Conservation (phyloP, 73 alveolate species). For the Tetrahymena thermophila region DNA sequence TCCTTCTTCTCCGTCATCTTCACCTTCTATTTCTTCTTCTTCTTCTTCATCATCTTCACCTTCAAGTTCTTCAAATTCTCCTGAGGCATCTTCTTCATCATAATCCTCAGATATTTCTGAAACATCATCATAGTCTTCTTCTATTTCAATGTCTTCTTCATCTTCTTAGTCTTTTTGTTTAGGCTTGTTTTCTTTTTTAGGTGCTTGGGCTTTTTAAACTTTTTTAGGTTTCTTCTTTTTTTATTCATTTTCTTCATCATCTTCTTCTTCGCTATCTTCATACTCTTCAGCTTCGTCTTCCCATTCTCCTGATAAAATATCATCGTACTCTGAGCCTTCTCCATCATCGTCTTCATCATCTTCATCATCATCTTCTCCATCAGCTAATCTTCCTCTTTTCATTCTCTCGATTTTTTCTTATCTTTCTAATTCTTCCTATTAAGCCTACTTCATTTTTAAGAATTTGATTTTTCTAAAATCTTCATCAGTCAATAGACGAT, state of each 20-base stretch:
- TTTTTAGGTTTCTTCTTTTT: not conserved
- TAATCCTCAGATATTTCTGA: conserved; percentile 50
- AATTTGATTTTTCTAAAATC: conserved; percentile 75
- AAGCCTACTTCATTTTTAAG: conserved; percentile 49
- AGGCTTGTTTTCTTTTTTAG: not conserved
- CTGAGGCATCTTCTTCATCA: conserved; percentile 43
- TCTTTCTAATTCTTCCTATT: conserved; percentile 16
- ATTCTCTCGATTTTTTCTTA: not conserved
- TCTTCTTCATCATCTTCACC: conserved; percentile 47
- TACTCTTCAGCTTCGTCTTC: conserved; percentile 52
- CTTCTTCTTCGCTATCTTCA: conserved; percentile 58
- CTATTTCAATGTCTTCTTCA: conserved; percentile 23
- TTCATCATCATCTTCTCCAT: conserved; percentile 28
- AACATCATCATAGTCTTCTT: conserved; percentile 60
- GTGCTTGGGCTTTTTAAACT: not conserved
- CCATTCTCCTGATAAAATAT: conserved; percentile 31
- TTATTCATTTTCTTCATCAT: conserved; percentile 59
- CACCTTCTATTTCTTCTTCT: conserved; percentile 64
- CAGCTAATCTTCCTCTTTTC: conserved; percentile 2
- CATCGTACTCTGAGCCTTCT: conserved; percentile 52
- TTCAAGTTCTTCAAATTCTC: conserved; percentile 50
- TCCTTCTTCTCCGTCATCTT: conserved; percentile 51
- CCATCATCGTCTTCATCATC: conserved; percentile 21
- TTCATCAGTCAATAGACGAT: conserved; percentile 56
- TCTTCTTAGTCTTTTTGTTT: not conserved